These are phyloP conservation scores for Tylopilus plumbeoviolaceoides DNA, from an alignment of 768 basidiomycete genomes.

Conservation along the genomic window DNA sequence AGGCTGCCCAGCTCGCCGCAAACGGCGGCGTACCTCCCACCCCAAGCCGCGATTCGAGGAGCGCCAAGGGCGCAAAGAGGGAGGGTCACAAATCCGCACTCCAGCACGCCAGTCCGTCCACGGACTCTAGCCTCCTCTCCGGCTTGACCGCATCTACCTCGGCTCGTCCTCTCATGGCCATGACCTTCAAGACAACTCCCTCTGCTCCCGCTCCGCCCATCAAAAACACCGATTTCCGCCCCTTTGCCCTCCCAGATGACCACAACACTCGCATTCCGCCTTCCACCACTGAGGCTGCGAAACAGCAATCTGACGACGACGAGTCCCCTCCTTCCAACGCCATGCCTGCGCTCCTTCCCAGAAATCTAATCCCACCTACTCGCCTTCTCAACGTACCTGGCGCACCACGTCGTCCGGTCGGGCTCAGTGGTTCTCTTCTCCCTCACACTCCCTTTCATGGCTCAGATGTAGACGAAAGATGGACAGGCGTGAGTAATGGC, in stretches of 20 bases:
- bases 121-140: slow-evolving; percentile 27
- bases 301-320: slow-evolving; percentile 14
- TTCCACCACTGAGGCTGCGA: slow-evolving; percentile 2
- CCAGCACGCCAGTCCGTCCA: slow-evolving; percentile 10
- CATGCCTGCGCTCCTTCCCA: slow-evolving; percentile 15
- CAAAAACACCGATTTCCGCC: too few species aligned
- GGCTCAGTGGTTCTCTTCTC: too few species aligned
- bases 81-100: slow-evolving; percentile 28
- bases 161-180: slow-evolving; percentile 55
- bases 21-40: slow-evolving; percentile 36
- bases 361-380: slow-evolving; percentile 41
- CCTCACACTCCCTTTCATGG: too few species aligned
- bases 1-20: slow-evolving; percentile 71
- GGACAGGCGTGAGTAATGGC: too few species aligned
- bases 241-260: too few species aligned
- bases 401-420: slow-evolving; percentile 45
- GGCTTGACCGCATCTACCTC: slow-evolving; percentile 69
- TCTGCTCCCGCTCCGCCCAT: slow-evolving; percentile 80
- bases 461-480: too few species aligned
- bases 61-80: slow-evolving; percentile 36
- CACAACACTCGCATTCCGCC: slow-evolving; percentile 24
- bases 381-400: slow-evolving; percentile 49
- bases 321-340: not conserved
- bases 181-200: slow-evolving; percentile 69
- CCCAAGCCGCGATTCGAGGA: slow-evolving; percentile 27